Percentiles rank a stretch among this genome's conserved stretches.
These are phyloP conservation scores for Ganoderma meredithae DNA, from an alignment of 1,284 basidiomycete genomes.

Conservation along the genomic window DNA sequence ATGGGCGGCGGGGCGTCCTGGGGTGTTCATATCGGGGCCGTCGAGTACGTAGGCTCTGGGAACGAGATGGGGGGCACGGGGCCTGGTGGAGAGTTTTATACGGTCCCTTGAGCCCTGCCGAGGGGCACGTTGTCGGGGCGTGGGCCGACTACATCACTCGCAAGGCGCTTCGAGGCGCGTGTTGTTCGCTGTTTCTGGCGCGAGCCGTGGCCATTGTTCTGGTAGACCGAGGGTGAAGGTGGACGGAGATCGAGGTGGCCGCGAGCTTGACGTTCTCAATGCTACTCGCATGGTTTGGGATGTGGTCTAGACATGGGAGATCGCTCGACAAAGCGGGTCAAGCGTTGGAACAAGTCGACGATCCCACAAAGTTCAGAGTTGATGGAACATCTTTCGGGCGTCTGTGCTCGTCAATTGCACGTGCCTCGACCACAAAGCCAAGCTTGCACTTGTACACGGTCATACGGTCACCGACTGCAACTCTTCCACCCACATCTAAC, in stretches of 20 bases:
- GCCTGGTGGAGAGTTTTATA: slow-evolving; percentile 26
- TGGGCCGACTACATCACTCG: slow-evolving; percentile 29
- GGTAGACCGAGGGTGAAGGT: not conserved
- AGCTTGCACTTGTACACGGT: not conserved
- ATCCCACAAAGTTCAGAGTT: not conserved
- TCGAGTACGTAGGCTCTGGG: slow-evolving; percentile 16
- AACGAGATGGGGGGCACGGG: slow-evolving; percentile 19
- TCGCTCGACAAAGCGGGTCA: not conserved
- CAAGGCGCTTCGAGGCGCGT: slow-evolving; percentile 28
- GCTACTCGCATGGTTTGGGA: not conserved
- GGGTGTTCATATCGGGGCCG: slow-evolving; percentile 21
- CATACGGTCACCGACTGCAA: not conserved
- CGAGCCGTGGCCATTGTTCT: slow-evolving; percentile 1
- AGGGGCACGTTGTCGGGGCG: slow-evolving; percentile 29
- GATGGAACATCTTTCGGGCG: not conserved
- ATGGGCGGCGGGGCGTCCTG: slow-evolving; percentile 21
- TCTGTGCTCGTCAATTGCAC: not conserved
- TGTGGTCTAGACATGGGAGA: not conserved
- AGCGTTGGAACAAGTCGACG: slow-evolving; percentile 1
- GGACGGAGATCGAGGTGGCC: not conserved
- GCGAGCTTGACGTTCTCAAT: not conserved
- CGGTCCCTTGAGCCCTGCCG: slow-evolving; percentile 19
- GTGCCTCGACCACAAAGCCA: not conserved
- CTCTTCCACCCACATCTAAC: not conserved
- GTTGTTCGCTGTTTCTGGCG: slow-evolving; percentile 13